Evolutionary conservation across 139 green algal genomes (phyloP).

Genomic region (Penium margaritaceum): DNA sequence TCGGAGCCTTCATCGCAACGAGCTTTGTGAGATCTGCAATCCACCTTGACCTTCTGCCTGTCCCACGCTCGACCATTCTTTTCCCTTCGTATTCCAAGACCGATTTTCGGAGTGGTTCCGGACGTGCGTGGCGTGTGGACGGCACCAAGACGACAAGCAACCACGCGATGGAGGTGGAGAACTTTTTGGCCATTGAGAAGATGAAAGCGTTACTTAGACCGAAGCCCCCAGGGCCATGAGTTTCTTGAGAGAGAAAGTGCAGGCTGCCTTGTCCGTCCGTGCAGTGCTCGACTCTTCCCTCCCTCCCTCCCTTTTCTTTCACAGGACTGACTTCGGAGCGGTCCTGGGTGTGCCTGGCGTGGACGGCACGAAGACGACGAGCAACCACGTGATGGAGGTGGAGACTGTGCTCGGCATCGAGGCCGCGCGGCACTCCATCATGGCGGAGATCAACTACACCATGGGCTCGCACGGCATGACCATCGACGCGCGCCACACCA

Average conservation of each 20-base stretch:
- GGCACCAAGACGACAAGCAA: background rate
- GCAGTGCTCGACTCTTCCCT: background rate
- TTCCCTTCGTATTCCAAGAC: no score
- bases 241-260: background rate
- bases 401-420: constrained; percentile 84
- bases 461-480: constrained; percentile 88
- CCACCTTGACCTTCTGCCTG: no score
- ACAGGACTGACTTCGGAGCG: background rate
- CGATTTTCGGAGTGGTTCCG: background rate
- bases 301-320: background rate
- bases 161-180: background rate
- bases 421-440: constrained; percentile 70
- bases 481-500: constrained; percentile 88
- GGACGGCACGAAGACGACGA: constrained; percentile 59
- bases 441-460: constrained; percentile 81
- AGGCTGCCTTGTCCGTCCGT: no score
- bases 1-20: no score
- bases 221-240: background rate
- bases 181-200: background rate
- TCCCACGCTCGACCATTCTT: no score
- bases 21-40: no score
- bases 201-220: no score
- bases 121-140: background rate
- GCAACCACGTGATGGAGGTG: constrained; percentile 89
- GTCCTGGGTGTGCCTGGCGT: constrained; percentile 57